These are phyloP conservation scores for Cenchrus purpureus DNA, from an alignment of 176 grass and related monocot genomes.

Conservation along the genomic window DNA sequence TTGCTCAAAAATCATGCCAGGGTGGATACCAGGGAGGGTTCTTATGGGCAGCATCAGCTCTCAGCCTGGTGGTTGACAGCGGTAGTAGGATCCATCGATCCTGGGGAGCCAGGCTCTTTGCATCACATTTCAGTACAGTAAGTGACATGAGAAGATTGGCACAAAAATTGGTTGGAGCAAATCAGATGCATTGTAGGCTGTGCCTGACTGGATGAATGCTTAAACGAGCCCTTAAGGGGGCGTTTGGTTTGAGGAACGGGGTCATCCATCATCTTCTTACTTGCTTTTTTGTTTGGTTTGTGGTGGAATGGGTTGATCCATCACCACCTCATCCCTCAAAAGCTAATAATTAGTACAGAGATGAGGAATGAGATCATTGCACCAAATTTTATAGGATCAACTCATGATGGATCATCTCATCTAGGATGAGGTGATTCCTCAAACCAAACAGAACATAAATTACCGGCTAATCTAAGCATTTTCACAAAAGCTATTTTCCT, in stretches of 20 bases:
- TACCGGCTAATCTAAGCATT: background rate
- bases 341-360: too few relatives aligned
- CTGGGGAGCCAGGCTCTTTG: background rate
- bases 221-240: background rate
- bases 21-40: background rate
- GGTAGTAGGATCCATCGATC: background rate
- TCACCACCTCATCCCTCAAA: too few relatives aligned
- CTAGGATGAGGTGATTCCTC: too few relatives aligned
- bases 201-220: background rate
- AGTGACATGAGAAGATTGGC: background rate
- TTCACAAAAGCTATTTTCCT: background rate
- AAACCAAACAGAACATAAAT: background rate
- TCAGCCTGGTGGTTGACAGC: background rate
- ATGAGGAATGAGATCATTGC: too few relatives aligned
- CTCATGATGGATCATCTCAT: too few relatives aligned
- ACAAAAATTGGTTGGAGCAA: background rate
- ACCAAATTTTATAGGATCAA: too few relatives aligned
- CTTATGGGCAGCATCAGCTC: background rate
- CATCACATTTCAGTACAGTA: background rate
- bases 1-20: background rate
- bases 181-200: background rate
- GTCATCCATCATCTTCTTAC: too few relatives aligned
- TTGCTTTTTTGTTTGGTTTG: too few relatives aligned
- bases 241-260: too few relatives aligned
- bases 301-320: too few relatives aligned